Evolutionary conservation across 2,329 filamentous ascomycete genomes (phyloP), one percentile per base, ranked within the genome.

Genomic region (Sarocladium kiliense): DNA sequence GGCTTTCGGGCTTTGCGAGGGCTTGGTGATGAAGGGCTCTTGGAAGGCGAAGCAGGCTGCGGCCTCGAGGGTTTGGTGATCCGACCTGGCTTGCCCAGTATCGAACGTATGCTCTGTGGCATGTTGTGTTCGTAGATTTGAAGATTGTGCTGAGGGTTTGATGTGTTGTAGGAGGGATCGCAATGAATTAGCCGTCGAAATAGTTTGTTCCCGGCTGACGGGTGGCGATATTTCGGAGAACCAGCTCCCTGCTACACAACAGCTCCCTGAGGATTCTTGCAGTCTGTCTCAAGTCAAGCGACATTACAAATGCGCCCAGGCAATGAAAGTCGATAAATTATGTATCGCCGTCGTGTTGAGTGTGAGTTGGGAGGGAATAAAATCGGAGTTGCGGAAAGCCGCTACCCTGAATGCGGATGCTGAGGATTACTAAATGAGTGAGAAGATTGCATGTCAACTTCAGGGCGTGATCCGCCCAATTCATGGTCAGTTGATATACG

Each of bases 1-100:
- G 59, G 60, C 50, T 58, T 59, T 25, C 60, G 61, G 23, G 57
- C 56, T 59, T 65, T 65, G 49, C 60, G 64, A 9, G 63, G 63
- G 5, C 66, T 62, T n/a, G 62, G 57, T 3, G 61, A 59, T 55
- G 60, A 55, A 19, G 3, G 39, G 32, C 53, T 58, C 58, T 49
- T 54, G 55, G 10, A 19, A 9, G 57, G 54, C 7, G 59, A 58
- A 30, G 54, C 39, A 37, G 16, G 55, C 47, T 55, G 62, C 54
- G 26, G 63, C 62, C 10, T 58, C 50, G 55, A 42, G 21, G 66
- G 58, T 55, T 74, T 74, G 25, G 56, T 65, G 11, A 74, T 62
- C 26, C 72, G 68, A 23, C 62, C 65, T 14, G 70, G 66, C 26
- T 64, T 67, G 19, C 72, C 71, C 2, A 75, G 61, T 55, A 75